Evolutionary conservation across 805 yeast genomes (phyloP), one percentile per base, ranked within the genome.

Genomic region (Saturnispora halmiae): DNA sequence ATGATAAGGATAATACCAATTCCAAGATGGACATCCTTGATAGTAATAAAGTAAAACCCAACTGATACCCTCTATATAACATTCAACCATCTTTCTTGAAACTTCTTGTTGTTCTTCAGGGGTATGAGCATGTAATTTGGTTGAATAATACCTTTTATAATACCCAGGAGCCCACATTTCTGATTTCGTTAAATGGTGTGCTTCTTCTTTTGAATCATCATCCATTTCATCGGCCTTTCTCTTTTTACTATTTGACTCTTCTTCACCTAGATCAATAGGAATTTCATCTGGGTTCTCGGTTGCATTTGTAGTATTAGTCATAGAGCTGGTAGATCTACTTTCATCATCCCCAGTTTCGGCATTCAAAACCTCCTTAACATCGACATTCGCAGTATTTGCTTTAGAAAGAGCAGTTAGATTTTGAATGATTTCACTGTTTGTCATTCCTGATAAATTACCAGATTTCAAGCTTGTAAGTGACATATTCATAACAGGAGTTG

Each of bases 21-120:
- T 79, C 99, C 99, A 92, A 0, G 97, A 90, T 0, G 95, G 95
- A 63, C 97, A 90, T 2, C 96, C 97, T 61, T 92, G 97, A 60
- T 85, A 90, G 63, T 92, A 92, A 59, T 92, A 92, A 40, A 85
- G 63, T 48, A 92, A 67, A 1, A 81, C 95, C 99, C 99, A 92
- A n/a, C 95, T 77, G 4, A 92, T 82, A 46, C 99, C 99, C 60
- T 90, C 96, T 41, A 92, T 72, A 55, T 92, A 92, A 36, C 77
- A 72, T 41, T 67, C 65, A 0, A 79, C 86, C 53, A 92, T 77
- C 34, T 70, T 67, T 46, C 69, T 72, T 33, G 79, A 70, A 16
- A 74, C 65, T 15, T 65, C 61, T 2, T 70, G 67, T 34, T 82
- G 70, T 38, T 70, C 74, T 35, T 76, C 79, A 3, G 70, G 71